Percentiles rank a stretch among this genome's conserved stretches.
These are phyloP conservation scores for Durio zibethinus DNA, from an alignment of 345 rosid species.

Conservation along the genomic window DNA sequence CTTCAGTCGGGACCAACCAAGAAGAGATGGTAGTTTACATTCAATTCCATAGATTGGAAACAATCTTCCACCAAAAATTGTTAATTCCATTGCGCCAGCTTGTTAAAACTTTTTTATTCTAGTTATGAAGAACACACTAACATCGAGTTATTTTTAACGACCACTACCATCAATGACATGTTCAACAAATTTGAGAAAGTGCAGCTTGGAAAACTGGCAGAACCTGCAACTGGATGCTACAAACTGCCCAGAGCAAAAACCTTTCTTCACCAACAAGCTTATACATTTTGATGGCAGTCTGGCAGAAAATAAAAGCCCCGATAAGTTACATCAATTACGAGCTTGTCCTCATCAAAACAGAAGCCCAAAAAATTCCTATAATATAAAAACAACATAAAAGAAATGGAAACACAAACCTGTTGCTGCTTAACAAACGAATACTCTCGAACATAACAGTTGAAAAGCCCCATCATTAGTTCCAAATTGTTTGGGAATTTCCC, in stretches of 20 bases:
- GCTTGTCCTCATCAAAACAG: background rate
- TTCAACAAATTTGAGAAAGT: background rate
- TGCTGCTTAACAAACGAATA: constrained; percentile 95
- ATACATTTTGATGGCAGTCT: constrained; percentile 98
- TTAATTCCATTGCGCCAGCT: background rate
- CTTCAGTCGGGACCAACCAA: background rate
- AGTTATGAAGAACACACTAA: background rate
- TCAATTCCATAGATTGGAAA: background rate
- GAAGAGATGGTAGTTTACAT: background rate
- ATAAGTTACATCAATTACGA: background rate
- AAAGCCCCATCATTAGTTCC: constrained; percentile 95
- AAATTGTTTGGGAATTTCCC: constrained; percentile 70
- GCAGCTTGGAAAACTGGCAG: background rate
- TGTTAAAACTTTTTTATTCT: background rate
- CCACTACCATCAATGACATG: background rate
- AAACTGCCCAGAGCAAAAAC: constrained; percentile 96
- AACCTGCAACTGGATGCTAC: constrained; percentile 99
- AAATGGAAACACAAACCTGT: constrained; percentile 53
- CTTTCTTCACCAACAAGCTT: constrained; percentile 91
- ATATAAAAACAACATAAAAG: background rate
- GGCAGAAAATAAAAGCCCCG: constrained; percentile 32
- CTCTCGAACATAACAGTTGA: constrained; percentile 92
- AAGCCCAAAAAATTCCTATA: background rate
- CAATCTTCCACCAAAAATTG: background rate
- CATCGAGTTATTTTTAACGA: background rate